phyloP scores from a whole-genome alignment of 768 basidiomycete species.

The Lentinula boryana region DNA sequence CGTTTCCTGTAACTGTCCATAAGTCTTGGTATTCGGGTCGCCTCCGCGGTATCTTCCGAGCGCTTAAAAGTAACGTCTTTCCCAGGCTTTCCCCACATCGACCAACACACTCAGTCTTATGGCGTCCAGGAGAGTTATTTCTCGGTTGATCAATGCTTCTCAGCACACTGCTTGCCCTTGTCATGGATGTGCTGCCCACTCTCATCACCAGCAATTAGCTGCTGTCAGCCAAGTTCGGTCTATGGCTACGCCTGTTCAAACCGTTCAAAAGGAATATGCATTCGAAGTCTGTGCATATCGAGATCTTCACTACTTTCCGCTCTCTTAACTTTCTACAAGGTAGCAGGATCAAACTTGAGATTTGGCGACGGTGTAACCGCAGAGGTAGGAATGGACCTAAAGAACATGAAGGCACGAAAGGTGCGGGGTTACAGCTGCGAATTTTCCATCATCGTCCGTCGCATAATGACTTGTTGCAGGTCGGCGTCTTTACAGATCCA shows the following conservation, averaged over 20 bases:
- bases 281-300: conserved; percentile 56
- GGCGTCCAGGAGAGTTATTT: conserved; percentile 55
- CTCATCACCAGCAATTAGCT: conserved; percentile 32
- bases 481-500: conserved; percentile 91
- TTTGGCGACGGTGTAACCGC: conserved; percentile 88
- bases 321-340: conserved; percentile 30
- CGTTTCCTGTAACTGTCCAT: too few relatives aligned
- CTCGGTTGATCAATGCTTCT: conserved; percentile 70
- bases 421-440: conserved; percentile 27
- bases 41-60: background rate
- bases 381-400: conserved; percentile 91
- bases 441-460: background rate
- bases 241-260: conserved; percentile 73
- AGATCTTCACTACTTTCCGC: background rate
- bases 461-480: conserved; percentile 33
- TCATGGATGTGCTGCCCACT: conserved; percentile 54
- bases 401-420: conserved; percentile 89
- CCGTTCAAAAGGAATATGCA: conserved; percentile 80
- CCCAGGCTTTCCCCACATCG: background rate
- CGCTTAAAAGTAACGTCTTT: background rate
- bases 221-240: conserved; percentile 60
- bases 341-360: conserved; percentile 81
- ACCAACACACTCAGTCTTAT: conserved; percentile 17
- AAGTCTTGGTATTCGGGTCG: background rate
- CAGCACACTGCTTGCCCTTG: conserved; percentile 77